Percentiles rank a stretch among this genome's conserved stretches.
Conservation (phyloP, 1,139 yeast species). For the Suhomyces kunorum region DNA sequence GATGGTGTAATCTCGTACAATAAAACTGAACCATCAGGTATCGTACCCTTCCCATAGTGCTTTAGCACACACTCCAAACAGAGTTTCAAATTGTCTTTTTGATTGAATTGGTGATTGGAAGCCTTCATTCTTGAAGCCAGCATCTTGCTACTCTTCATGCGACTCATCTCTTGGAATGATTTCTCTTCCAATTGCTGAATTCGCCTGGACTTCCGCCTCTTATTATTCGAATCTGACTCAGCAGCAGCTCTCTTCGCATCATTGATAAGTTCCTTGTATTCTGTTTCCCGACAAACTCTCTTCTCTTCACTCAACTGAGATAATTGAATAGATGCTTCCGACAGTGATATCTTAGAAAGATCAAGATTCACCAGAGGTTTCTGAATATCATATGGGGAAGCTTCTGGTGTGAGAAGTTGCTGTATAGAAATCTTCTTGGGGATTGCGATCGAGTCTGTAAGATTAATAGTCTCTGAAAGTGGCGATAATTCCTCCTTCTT, state of each 20-base stretch:
- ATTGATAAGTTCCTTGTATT: slow-evolving; percentile 11
- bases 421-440: slow-evolving; percentile 17
- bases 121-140: slow-evolving; percentile 19
- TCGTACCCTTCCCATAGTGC: slow-evolving; percentile 17
- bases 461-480: not conserved
- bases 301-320: slow-evolving; percentile 4
- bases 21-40: slow-evolving; percentile 25
- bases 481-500: slow-evolving; percentile 5
- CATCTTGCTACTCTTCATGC: slow-evolving; percentile 15
- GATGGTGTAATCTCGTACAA: slow-evolving; percentile 25
- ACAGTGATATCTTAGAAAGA: slow-evolving; percentile 5
- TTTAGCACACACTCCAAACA: slow-evolving; percentile 26
- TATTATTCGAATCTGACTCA: slow-evolving; percentile 6
- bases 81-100: slow-evolving; percentile 22
- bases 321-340: slow-evolving; percentile 12
- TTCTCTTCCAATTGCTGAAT: slow-evolving; percentile 11
- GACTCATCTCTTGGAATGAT: slow-evolving; percentile 5
- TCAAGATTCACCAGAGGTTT: not conserved
- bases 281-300: slow-evolving; percentile 8
- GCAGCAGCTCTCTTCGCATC: slow-evolving; percentile 14
- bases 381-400: slow-evolving; percentile 32
- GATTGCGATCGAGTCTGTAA: not conserved
- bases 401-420: slow-evolving; percentile 40
- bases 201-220: slow-evolving; percentile 11
- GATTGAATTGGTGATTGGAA: slow-evolving; percentile 22